phyloP scores from a whole-genome alignment of 768 basidiomycete genomes.

The Lactarius deliciosus region DNA sequence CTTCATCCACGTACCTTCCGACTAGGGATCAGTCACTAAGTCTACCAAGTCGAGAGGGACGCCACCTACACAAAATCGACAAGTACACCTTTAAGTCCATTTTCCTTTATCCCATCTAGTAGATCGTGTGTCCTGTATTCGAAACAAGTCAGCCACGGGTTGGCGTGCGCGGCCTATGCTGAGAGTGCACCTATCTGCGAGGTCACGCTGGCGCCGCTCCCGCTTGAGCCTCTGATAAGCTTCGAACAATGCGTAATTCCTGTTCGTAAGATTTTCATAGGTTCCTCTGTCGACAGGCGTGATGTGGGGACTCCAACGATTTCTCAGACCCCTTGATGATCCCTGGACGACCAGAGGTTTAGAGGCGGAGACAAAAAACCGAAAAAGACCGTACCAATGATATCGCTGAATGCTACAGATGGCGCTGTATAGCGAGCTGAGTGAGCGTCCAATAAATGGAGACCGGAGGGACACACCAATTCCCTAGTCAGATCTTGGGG shows the following conservation, averaged over 20 bases:
- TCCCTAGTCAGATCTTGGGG: slow-evolving; percentile 48
- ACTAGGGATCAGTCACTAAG: neutral
- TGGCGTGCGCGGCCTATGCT: too few species aligned
- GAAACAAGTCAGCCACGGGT: slow-evolving; percentile 4
- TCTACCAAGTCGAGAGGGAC: neutral
- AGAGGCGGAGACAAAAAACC: neutral
- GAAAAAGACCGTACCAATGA: slow-evolving; percentile 47
- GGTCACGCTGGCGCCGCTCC: slow-evolving; percentile 47
- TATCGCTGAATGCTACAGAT: slow-evolving; percentile 59
- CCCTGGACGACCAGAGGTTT: slow-evolving; percentile 36
- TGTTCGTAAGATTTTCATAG: slow-evolving; percentile 5
- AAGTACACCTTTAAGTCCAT: slow-evolving; percentile 40
- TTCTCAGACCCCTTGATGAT: slow-evolving; percentile 70
- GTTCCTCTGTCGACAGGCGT: slow-evolving; percentile 15
- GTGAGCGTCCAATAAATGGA: neutral
- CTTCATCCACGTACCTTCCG: slow-evolving; percentile 68
- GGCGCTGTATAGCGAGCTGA: slow-evolving; percentile 45
- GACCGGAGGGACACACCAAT: slow-evolving; percentile 43
- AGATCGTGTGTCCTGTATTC: slow-evolving; percentile 51
- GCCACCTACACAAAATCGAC: slow-evolving; percentile 55
- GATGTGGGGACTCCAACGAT: slow-evolving; percentile 35
- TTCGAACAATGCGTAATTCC: slow-evolving; percentile 43
- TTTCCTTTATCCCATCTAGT: slow-evolving; percentile 39
- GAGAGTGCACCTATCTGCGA: slow-evolving; percentile 54
- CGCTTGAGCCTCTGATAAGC: slow-evolving; percentile 50